phyloP scores from a whole-genome alignment of 345 rosid species.

The Brassica nigra region DNA sequence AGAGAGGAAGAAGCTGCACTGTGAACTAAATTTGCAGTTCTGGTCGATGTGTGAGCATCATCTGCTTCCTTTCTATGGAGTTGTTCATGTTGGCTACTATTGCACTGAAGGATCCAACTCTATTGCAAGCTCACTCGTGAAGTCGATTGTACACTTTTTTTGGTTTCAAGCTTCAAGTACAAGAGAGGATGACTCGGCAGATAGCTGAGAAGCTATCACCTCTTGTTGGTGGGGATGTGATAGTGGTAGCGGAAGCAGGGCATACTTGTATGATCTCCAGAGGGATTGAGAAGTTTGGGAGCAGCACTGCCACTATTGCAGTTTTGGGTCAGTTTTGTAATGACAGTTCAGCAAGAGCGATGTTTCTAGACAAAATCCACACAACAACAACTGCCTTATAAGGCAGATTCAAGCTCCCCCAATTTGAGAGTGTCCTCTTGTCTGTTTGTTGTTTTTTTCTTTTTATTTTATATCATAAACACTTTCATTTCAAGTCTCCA shows the following conservation, averaged over 20 bases:
- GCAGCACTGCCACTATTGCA: slow-evolving; percentile 82
- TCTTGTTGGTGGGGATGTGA: slow-evolving; percentile 73
- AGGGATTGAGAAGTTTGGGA: slow-evolving; percentile 92
- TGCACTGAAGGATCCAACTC: slow-evolving; percentile 43
- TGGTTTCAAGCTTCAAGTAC: slow-evolving; percentile 97
- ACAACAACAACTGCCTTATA: slow-evolving; percentile 10
- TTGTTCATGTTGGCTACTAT: slow-evolving; percentile 82
- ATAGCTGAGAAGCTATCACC: slow-evolving; percentile 80
- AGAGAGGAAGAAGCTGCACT: slow-evolving; percentile 43
- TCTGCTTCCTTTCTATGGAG: slow-evolving; percentile 92
- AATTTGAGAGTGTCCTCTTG: slow-evolving; percentile 12
- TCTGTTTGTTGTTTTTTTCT: neutral
- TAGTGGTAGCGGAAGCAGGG: slow-evolving; percentile 85
- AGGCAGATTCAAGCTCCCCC: slow-evolving; percentile 24
- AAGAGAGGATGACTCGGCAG: slow-evolving; percentile 90
- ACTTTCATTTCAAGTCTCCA: neutral
- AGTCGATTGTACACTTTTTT: slow-evolving; percentile 79
- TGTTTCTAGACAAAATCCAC: slow-evolving; percentile 66
- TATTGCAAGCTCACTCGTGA: slow-evolving; percentile 56
- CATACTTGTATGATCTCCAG: slow-evolving; percentile 96
- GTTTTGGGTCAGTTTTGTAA: slow-evolving; percentile 76
- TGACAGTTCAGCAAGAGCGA: slow-evolving; percentile 59
- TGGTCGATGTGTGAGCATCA: slow-evolving; percentile 99
- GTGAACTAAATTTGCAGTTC: slow-evolving; percentile 69
- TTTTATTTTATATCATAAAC: neutral